These are phyloP conservation scores for Lactifluus rugatus DNA, from an alignment of 768 basidiomycete genomes.

Conservation along the genomic window DNA sequence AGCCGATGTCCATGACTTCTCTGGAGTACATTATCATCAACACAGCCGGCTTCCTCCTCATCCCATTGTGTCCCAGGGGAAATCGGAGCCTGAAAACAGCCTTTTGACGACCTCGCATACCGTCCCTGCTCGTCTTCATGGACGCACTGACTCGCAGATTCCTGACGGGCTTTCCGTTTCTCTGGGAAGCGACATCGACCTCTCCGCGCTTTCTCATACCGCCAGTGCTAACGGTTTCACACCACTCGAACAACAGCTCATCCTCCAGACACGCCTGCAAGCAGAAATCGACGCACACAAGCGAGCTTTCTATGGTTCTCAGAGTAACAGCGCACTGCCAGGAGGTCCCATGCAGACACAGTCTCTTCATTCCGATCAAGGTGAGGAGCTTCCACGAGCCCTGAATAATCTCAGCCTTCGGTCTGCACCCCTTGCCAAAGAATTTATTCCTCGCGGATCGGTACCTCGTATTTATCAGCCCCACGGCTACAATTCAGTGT, in stretches of 20 bases:
- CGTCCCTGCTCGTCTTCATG: constrained; percentile 11
- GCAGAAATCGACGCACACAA: constrained; percentile 17
- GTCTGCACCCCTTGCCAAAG: constrained; percentile 13
- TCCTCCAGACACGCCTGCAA: constrained; percentile 18
- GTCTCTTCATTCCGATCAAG: constrained; percentile 3
- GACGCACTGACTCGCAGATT: not conserved
- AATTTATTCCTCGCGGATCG: constrained; percentile 18
- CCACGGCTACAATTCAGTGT: not conserved
- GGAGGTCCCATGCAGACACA: not conserved
- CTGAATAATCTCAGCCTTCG: constrained; percentile 13
- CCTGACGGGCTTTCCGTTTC: not conserved
- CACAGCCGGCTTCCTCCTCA: constrained; percentile 18
- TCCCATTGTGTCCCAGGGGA: constrained; percentile 10
- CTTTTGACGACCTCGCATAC: not conserved
- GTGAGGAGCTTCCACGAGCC: constrained; percentile 7
- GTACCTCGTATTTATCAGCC: constrained; percentile 3
- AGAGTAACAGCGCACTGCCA: not conserved
- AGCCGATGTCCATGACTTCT: not conserved
- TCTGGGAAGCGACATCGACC: constrained; percentile 17
- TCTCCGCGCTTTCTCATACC: constrained; percentile 15
- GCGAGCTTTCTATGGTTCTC: constrained; percentile 12
- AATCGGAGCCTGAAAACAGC: not conserved
- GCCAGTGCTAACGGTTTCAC: constrained; percentile 17
- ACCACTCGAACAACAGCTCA: constrained; percentile 20
- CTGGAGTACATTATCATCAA: not conserved